phyloP scores from a whole-genome alignment of 768 basidiomycete species.

The Pulveroboletus frians region DNA sequence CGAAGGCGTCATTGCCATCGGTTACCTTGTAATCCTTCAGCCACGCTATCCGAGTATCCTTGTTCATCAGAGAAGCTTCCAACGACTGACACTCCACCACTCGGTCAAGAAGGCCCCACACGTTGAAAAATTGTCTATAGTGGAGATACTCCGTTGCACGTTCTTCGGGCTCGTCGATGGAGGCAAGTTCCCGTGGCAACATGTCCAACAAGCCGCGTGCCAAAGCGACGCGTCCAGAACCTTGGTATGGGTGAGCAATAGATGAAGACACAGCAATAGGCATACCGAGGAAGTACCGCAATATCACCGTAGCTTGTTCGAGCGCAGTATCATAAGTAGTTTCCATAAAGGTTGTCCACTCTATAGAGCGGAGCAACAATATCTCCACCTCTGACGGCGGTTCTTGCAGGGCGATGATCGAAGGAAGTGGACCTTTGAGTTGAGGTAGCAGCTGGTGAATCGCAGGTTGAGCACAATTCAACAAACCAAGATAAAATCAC shows the following conservation, averaged over 20 bases:
- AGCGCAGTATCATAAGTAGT: conserved; percentile 74
- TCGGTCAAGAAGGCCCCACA: conserved; percentile 62
- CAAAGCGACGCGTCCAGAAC: conserved; percentile 65
- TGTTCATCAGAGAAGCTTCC: conserved; percentile 52
- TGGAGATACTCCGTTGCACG: conserved; percentile 71
- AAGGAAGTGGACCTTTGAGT: conserved; percentile 54
- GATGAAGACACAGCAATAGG: neutral
- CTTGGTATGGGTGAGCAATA: conserved; percentile 33
- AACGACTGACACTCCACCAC: conserved; percentile 57
- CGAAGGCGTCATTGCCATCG: neutral
- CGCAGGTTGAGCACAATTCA: conserved; percentile 7
- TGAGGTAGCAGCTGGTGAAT: conserved; percentile 44
- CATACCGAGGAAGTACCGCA: conserved; percentile 87
- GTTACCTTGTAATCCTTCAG: conserved; percentile 57
- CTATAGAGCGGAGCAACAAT: conserved; percentile 78
- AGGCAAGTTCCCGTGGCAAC: conserved; percentile 59
- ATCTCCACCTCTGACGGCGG: conserved; percentile 54
- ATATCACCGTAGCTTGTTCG: conserved; percentile 80
- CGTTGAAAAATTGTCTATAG: conserved; percentile 72
- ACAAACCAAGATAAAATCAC: conserved; percentile 12
- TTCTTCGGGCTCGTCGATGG: conserved; percentile 64
- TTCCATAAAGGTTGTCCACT: conserved; percentile 84
- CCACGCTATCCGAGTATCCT: conserved; percentile 58
- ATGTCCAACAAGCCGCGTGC: conserved; percentile 55
- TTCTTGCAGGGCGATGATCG: conserved; percentile 51